phyloP scores from a whole-genome alignment of 2,329 filamentous ascomycete genomes.

The Dichotomopilus funicola region DNA sequence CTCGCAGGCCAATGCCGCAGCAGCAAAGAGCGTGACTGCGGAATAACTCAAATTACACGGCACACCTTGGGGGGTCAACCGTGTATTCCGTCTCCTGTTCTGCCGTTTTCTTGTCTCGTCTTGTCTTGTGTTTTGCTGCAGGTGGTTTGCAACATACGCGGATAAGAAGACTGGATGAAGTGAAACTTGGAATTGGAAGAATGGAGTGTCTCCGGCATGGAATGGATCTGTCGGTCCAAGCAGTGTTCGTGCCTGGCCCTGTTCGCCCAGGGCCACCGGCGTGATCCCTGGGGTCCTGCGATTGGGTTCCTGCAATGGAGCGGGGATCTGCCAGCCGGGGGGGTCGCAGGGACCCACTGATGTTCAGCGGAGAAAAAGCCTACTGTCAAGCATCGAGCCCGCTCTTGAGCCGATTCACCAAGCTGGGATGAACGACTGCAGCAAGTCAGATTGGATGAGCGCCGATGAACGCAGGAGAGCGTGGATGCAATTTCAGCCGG shows the following conservation, averaged over 20 bases:
- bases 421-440: background rate
- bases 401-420: background rate
- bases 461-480: no score
- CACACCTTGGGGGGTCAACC: background rate
- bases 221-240: no score
- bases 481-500: no score
- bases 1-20: no score
- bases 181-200: no score
- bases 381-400: background rate
- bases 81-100: background rate
- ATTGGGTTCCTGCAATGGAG: slow-evolving; percentile 7
- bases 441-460: no score
- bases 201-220: no score
- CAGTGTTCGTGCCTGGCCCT: background rate
- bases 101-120: background rate
- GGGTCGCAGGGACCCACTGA: slow-evolving; percentile 3
- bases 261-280: slow-evolving; percentile 2
- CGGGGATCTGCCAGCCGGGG: slow-evolving; percentile 2
- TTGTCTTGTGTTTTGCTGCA: background rate
- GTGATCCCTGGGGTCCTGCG: background rate
- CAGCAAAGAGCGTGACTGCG: no score
- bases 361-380: slow-evolving; percentile 2
- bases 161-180: no score
- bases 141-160: no score
- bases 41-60: no score